Base-by-base conservation (phyloP, 495 filamentous ascomycete genomes). In the Bacidia rubella region DNA sequence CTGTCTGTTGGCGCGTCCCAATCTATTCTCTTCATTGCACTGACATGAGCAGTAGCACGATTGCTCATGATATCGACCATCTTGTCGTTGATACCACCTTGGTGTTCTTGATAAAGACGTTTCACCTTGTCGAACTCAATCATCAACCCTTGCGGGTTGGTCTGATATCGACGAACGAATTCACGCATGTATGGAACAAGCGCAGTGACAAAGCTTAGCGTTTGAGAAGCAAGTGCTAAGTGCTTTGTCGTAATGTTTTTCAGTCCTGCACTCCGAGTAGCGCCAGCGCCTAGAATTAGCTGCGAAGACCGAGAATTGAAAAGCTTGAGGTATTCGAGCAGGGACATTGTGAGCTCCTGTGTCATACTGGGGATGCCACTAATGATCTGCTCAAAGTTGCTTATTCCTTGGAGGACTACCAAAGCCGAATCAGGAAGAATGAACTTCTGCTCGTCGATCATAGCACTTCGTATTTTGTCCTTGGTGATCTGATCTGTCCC, bases 181-280 rank as follows among this genome's bases (percentile, higher is more conserved):
- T 97, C 92, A 1, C 92, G 79, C 20, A 96, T 77, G 62, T 97
- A 89, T 0, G 93, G 92, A 10, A 95, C 84, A 3, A 96, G 67
- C 1, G 84, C 80, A 23, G 85, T 83, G 38, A 97, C 81, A 61
- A 99, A 95, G 51, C 84, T 83, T 22, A 96, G 66, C 0, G 90
- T 83, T 65, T 96, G 93, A 1, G 85, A 89, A 9, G 93, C 89
- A 24, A 97, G 77, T 0, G 92, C 90, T 5, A 99, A 79, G 68
- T 99, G 90, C 59, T 90, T 92, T 0, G 92, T 93, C 1, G 87
- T 96, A 60, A 99, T 99, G 57, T 95, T 94, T 62, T 88, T 95
- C 10, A 99, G 69, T 0, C 92, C 92, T 3, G 89, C 93, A n/a
- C 81, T 89, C 23, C 78, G 72, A 1, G 87, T 96, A 1, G 92